Evolutionary conservation across 129 eudicot species (phyloP).

Genomic region (Flaveria robusta): DNA sequence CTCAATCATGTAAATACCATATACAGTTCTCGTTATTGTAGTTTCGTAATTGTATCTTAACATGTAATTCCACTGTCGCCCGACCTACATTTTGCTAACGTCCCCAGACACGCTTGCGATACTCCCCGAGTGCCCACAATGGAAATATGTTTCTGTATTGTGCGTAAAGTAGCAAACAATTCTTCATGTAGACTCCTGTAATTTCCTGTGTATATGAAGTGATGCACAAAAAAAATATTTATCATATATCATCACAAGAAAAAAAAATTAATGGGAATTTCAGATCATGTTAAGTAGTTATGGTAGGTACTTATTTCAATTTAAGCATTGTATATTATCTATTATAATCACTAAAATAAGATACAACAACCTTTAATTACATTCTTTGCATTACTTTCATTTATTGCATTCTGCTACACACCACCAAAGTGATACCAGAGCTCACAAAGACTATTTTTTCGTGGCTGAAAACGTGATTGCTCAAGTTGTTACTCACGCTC

Average conservation of each 20-base stretch:
- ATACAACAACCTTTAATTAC: too few species aligned
- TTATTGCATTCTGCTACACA: too few species aligned
- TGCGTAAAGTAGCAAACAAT: conserved; percentile 29
- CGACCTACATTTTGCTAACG: background rate
- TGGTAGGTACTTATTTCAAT: too few species aligned
- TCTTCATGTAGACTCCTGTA: conserved; percentile 38
- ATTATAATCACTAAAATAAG: too few species aligned
- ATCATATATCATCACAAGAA: background rate
- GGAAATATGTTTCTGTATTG: conserved; percentile 38
- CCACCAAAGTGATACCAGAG: too few species aligned
- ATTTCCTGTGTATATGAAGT: conserved; percentile 28
- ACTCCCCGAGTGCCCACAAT: conserved; percentile 41
- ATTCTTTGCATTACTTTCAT: too few species aligned
- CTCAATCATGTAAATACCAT: background rate
- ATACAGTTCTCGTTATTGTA: too few species aligned
- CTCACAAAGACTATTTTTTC: too few species aligned
- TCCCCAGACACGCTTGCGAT: conserved; percentile 33
- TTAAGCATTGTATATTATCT: too few species aligned
- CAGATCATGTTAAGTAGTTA: too few species aligned
- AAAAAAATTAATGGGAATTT: background rate
- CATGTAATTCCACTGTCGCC: background rate
- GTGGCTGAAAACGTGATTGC: too few species aligned
- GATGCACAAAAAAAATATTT: background rate
- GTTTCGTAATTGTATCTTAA: background rate
- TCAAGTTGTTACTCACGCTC: too few species aligned